Evolutionary conservation across 2,329 filamentous ascomycete genomes (phyloP).

Genomic region (Didymella exigua): DNA sequence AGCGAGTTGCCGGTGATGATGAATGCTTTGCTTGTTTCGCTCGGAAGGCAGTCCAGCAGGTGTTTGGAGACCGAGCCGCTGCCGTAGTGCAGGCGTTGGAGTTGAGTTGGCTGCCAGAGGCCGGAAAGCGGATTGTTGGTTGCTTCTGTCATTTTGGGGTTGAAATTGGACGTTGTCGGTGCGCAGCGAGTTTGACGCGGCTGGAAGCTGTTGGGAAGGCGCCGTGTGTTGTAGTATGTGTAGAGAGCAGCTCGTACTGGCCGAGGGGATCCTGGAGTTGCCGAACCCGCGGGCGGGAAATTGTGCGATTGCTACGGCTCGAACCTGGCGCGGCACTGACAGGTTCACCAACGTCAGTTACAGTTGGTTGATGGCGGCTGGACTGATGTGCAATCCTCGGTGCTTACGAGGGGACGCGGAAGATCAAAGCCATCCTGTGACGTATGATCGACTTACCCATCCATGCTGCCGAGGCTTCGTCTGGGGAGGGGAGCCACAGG

Average conservation of each 20-base stretch:
- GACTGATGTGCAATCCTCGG: neutral
- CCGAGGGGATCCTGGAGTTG: constrained; percentile 1
- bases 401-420: neutral
- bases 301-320: neutral
- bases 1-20: constrained; percentile 62
- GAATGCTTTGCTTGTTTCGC: constrained; percentile 58
- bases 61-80: constrained; percentile 54
- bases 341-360: neutral
- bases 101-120: constrained; percentile 58
- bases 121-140: constrained; percentile 54
- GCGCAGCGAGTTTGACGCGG: neutral
- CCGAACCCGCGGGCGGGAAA: constrained; percentile 17
- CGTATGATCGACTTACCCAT: constrained; percentile 5
- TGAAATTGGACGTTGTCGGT: constrained; percentile 20
- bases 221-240: neutral
- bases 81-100: constrained; percentile 59
- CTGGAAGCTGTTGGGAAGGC: neutral
- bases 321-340: neutral
- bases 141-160: constrained; percentile 49
- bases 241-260: neutral
- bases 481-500: neutral
- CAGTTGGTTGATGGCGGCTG: neutral
- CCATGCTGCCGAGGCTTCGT: constrained; percentile 2
- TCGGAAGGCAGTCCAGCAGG: constrained; percentile 54
- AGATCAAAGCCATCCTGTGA: constrained; percentile 7